A percentile compares a stretch with the other conserved stretches of the same genome.
phyloP scores from a whole-genome alignment of 75 land plant genomes.

The Cupressus sempervirens region DNA sequence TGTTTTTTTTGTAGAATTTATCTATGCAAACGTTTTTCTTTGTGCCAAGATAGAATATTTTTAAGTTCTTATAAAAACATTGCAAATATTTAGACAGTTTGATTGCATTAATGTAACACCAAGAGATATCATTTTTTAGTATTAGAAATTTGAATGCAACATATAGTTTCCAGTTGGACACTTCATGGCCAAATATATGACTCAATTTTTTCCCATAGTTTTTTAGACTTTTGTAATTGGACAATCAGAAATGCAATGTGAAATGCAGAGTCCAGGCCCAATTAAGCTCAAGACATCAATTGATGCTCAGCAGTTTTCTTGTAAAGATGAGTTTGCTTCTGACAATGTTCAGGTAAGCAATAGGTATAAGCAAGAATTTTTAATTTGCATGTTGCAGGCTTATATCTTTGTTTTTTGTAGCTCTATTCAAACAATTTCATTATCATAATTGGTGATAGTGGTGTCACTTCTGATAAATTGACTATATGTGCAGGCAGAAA shows the following conservation, averaged over 20 bases:
- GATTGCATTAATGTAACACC: neutral
- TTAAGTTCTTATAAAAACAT: neutral
- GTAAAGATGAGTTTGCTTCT: conserved; percentile 1
- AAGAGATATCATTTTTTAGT: neutral
- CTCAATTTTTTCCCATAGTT: conserved; percentile 3
- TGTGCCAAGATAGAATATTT: neutral
- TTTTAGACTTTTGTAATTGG: conserved; percentile 7
- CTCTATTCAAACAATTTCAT: neutral
- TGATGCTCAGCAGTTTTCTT: neutral
- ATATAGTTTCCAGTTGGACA: neutral
- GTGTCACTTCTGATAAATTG: neutral
- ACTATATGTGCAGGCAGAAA: neutral
- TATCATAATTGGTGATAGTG: neutral
- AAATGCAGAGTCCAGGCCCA: neutral
- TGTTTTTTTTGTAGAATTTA: neutral
- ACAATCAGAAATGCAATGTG: neutral
- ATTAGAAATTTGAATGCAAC: neutral
- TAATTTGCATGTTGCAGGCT: neutral
- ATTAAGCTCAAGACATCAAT: neutral
- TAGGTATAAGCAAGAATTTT: neutral
- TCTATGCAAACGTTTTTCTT: neutral
- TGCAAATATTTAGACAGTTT: neutral
- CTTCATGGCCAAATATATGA: neutral
- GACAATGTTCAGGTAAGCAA: neutral
- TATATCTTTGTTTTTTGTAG: neutral